Percentiles rank a stretch among this genome's conserved stretches.
These are phyloP conservation scores for Alternaria ventricosa DNA, from an alignment of 2,329 filamentous ascomycete genomes.

Conservation along the genomic window DNA sequence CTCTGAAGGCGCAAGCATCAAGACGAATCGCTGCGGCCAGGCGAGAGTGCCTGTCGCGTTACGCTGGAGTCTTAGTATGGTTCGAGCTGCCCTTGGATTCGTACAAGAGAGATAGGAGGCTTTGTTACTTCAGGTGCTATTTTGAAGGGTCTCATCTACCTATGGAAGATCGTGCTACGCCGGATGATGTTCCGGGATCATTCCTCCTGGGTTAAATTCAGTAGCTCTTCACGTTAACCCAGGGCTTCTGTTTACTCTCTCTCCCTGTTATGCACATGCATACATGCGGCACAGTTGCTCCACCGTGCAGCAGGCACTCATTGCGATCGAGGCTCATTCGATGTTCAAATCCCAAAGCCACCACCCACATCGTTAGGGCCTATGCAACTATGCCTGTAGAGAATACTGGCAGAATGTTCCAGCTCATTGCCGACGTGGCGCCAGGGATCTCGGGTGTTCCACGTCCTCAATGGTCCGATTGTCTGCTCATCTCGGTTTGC, in stretches of 20 bases:
- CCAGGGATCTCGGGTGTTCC: not conserved
- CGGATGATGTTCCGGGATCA: no score
- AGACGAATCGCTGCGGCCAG: not conserved
- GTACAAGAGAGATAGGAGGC: no score
- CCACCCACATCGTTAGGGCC: not conserved
- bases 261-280: not conserved
- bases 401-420: not conserved
- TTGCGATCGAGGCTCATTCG: not conserved
- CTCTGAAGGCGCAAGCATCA: not conserved
- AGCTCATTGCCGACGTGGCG: not conserved
- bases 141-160: no score
- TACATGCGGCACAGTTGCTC: not conserved
- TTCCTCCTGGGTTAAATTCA: not conserved
- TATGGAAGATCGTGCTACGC: no score
- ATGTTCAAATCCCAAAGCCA: not conserved
- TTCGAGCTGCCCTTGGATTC: not conserved
- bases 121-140: no score
- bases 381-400: not conserved
- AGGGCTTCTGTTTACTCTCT: not conserved
- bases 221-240: not conserved
- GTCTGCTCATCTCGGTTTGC: not conserved
- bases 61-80: no score
- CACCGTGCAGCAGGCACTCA: not conserved
- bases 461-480: not conserved
- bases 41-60: no score